These are phyloP conservation scores for Trichoderma parareesei DNA, from an alignment of 495 filamentous ascomycete genomes.

Conservation along the genomic window DNA sequence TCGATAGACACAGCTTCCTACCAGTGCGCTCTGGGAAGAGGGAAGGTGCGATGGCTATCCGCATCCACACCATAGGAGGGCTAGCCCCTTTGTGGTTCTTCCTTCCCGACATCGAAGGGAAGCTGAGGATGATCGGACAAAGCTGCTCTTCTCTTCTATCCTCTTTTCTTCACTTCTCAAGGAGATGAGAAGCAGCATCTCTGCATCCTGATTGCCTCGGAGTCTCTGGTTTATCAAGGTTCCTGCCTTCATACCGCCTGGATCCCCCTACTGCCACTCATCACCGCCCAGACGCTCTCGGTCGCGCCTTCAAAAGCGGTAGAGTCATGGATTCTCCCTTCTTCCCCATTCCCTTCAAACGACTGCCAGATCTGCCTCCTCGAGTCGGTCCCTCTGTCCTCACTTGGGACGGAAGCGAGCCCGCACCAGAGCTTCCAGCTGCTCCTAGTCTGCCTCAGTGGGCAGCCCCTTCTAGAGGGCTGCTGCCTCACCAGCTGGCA, in stretches of 20 bases:
- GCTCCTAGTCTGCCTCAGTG: background rate
- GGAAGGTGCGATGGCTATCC: slow-evolving; percentile 1
- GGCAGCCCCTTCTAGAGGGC: background rate
- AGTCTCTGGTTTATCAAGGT: background rate
- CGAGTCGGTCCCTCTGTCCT: background rate
- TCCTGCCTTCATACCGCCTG: background rate
- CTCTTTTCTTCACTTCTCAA: background rate
- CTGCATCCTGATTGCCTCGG: background rate
- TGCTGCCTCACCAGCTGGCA: background rate
- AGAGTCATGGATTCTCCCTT: background rate
- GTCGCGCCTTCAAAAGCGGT: background rate
- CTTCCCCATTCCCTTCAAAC: background rate
- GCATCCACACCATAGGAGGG: background rate
- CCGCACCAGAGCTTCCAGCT: background rate
- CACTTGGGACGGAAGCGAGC: background rate
- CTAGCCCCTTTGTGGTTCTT: background rate
- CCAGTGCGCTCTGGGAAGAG: background rate
- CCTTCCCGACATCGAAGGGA: background rate
- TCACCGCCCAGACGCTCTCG: background rate
- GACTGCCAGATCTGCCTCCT: background rate
- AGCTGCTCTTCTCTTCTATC: background rate
- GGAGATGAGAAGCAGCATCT: background rate
- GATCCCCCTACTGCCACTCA: background rate
- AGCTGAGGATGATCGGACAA: background rate
- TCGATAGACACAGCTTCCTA: background rate